Evolutionary conservation across 2,329 filamentous ascomycete genomes (phyloP), one percentile per base, ranked within the genome.

Genomic region (Aureobasidium melanogenum): DNA sequence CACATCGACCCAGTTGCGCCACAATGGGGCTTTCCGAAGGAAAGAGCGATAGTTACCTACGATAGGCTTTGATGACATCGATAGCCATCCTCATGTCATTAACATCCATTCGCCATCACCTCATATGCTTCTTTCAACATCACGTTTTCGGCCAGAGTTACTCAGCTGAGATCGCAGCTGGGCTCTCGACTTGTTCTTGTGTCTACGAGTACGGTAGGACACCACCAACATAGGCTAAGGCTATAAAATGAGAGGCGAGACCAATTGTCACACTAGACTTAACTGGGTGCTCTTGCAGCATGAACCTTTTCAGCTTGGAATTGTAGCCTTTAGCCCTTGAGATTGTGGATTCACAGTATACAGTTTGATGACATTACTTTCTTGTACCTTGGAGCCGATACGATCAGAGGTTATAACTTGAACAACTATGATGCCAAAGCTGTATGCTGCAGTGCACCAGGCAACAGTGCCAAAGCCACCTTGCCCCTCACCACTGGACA

Each of bases 321-420:
- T 19, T 41, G n/a, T 19, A 19, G 9, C 38, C 2, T 10, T 19
- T n/a, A 10, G n/a, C 38, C 10, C 19, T n/a, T n/a, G n/a, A n/a
- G n/a, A n/a, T n/a, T n/a, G n/a, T n/a, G n/a, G n/a, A n/a, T n/a
- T n/a, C n/a, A n/a, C n/a, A n/a, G n/a, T n/a, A n/a, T 57, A 2
- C 44, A 57, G 2, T 51, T 57, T 28, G 67, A 69, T 44, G 67
- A 69, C 32, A 63, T 66, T 22, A 63, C 63, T 8, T 47, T 68
- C 9, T 41, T 69, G 12, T 69, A 66, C 67, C 30, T 68, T 10
- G 67, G 66, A 9, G 10, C 59, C 17, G 62, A 52, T 15, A 66
- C 66, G 6, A 66, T 64, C 62, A 60, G 48, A 5, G 66, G 66
- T 9, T 67, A 63, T 60, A 64, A 39, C 8, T 26, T 50, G n/a